Base-by-base conservation (phyloP, 306 rosid genomes). In the Corylus americana region DNA sequence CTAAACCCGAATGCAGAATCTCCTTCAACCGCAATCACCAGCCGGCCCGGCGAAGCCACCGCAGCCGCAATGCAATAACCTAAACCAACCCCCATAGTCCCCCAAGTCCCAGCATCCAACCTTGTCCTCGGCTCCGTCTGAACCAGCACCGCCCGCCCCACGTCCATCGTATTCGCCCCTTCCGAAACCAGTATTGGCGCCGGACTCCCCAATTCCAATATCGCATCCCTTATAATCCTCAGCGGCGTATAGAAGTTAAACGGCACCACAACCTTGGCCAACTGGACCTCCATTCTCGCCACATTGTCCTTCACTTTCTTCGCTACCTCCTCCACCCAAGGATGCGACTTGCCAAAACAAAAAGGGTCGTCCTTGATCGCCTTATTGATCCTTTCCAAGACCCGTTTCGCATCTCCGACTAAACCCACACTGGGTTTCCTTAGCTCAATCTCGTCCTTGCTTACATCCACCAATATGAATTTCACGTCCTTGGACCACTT, bases 41-140 rank as follows among this genome's bases (percentile, higher is more conserved):
- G 95, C 63, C 99, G 89, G 53, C 49, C 90, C 0, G 98, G 99
- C 0, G 86, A 89, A 80, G 99, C 99, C 48, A 90, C 96, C 0
- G 99, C 92, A 1, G 97, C 99, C 0, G 99, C 99, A 85, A 95
- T 95, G 87, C 98, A 95, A 79, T 95, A 95, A 70, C 99, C 99
- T 42, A 95, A 86, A 67, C 99, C 99, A 76, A 95, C 93, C 61
- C 99, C 99, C 99, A 89, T 89, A 7, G 93, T 89, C 16, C 93
- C 92, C 93, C 93, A 85, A 18, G 93, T 89, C 72, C 93, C 93
- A 13, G 93, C 93, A 79, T 89, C 93, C 83, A 89, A 79, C 81
- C 93, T 85, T 61, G 91, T 87, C 86, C 93, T 80, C 3, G 93
- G 93, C 86, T 89, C 93, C 57, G 85, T 83, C 82, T 89, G 91